Base-by-base conservation (phyloP, 2,329 filamentous ascomycete species). In the Nigrograna mackinnonii region DNA sequence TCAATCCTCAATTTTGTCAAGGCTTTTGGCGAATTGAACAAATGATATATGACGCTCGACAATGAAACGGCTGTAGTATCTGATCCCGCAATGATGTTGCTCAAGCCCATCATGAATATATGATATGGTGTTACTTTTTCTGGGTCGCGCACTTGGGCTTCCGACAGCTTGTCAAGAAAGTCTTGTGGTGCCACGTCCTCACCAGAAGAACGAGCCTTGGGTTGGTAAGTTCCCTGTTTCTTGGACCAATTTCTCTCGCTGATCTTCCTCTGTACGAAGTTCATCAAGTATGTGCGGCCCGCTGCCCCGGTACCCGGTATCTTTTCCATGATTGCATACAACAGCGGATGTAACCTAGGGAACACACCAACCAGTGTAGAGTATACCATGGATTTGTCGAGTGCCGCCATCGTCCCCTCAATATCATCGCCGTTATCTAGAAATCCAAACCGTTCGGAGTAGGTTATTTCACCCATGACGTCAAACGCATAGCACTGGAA, bases 401-500 rank as follows among this genome's bases (percentile, higher is more conserved):
- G 34, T 22, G 47, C 47, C 12, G 35, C 17, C 5, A 48, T 38
- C 6, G 38, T 32, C 9, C 35, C 22, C 3, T 63, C 63, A 24
- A 68, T 58, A 38, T 71, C 68, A 13, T 49, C 41, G 6, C 58
- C 68, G 1, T 45, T 49, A 20, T 70, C 67, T 47, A 72, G 55
- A 43, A 71, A 71, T 16, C 66, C 65, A 39, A 71, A 70, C 18
- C 57, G 52, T 38, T 64, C 58, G 16, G 58, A 62, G 43, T 70
- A 70, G 4, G 68, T 70, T 12, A 72, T 52, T 39, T 66, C 62
- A 14, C 69, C 69, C 20, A 72, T 73, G 22, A 74, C 66, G 35
- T 74, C 69, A 40, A 71, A 72, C 9, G 69, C 68, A 44, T 69
- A 72, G 14, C 70, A 62, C 35, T 71, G 68, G 16, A 69, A 49